Evolutionary conservation across 352 stramenopile species (phyloP).

Genomic region (Phytophthora sp.): DNA sequence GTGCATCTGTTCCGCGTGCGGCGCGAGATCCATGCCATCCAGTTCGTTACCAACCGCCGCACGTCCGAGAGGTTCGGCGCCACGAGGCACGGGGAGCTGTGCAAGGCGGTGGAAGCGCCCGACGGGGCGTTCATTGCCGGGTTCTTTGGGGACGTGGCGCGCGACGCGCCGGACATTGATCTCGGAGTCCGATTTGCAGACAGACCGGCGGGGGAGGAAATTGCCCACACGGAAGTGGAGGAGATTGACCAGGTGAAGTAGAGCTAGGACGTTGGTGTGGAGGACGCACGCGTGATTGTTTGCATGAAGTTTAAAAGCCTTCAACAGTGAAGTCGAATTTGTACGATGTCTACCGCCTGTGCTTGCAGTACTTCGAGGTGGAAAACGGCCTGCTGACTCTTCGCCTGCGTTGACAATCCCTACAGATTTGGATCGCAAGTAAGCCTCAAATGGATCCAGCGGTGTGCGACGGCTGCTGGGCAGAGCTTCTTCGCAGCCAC

Average conservation of each 20-base stretch:
- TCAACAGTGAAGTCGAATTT: slow-evolving; percentile 4
- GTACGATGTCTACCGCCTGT: too few species aligned
- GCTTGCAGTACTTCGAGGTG: too few species aligned
- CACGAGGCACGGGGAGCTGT: slow-evolving; percentile 29
- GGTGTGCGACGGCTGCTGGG: slow-evolving; percentile 39
- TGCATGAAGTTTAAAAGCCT: too few species aligned
- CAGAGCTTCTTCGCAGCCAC: slow-evolving; percentile 33
- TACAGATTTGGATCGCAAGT: too few species aligned
- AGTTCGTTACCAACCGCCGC: slow-evolving; percentile 31
- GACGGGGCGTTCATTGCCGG: slow-evolving; percentile 32
- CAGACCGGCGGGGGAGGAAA: neutral
- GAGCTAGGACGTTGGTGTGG: too few species aligned
- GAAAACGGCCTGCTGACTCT: too few species aligned
- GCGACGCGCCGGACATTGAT: slow-evolving; percentile 24
- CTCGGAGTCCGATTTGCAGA: slow-evolving; percentile 31
- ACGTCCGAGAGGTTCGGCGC: slow-evolving; percentile 32
- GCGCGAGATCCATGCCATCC: slow-evolving; percentile 35
- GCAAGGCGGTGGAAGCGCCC: slow-evolving; percentile 34
- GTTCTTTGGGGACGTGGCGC: slow-evolving; percentile 32
- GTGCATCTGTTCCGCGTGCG: slow-evolving; percentile 30
- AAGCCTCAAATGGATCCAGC: slow-evolving; percentile 17
- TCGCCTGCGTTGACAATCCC: too few species aligned
- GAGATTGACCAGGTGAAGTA: slow-evolving; percentile 41
- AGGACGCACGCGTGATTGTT: too few species aligned
- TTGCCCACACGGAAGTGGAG: slow-evolving; percentile 17